phyloP scores from a whole-genome alignment of 192 early-diverging fungal genomes.

The Polychytrium aggregatum region DNA sequence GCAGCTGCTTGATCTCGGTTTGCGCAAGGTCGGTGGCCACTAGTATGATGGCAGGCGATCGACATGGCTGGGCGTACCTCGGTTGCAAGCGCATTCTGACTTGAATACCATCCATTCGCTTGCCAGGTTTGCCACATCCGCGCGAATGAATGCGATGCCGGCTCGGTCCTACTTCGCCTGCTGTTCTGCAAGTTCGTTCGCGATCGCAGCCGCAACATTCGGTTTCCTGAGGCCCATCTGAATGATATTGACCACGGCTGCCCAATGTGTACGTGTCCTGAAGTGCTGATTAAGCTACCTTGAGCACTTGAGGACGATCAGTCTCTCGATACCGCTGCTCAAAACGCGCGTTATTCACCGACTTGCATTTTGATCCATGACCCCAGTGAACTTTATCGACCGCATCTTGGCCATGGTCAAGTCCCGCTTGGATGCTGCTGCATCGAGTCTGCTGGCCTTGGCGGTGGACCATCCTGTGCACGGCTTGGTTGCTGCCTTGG shows the following conservation, averaged over 20 bases:
- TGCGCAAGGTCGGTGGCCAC: no score
- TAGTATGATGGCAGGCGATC: no score
- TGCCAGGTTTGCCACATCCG: conserved; percentile 21
- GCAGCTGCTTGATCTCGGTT: no score
- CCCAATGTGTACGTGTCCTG: no score
- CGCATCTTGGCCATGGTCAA: conserved; percentile 38
- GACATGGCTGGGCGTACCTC: no score
- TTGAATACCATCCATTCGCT: conserved; percentile 10
- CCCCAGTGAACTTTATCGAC: conserved; percentile 35
- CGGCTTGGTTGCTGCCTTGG: conserved; percentile 40
- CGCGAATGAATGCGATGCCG: conserved; percentile 72
- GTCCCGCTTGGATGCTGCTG: conserved; percentile 29
- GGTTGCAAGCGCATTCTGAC: no score
- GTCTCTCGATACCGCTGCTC: no score
- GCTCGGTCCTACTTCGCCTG: conserved; percentile 65
- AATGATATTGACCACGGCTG: no score
- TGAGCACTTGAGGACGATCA: no score
- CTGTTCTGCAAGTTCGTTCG: conserved; percentile 70
- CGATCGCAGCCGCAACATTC: conserved; percentile 2
- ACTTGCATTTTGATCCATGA: neutral
- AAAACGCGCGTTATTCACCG: no score
- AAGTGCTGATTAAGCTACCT: no score
- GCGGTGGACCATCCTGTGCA: conserved; percentile 42
- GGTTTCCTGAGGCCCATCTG: neutral
- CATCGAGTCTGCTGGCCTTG: conserved; percentile 32